A percentile compares a stretch with the other conserved stretches of the same genome.
Evolutionary conservation across 2,329 filamentous ascomycete species (phyloP).

Genomic region (Clarireedia sp.): DNA sequence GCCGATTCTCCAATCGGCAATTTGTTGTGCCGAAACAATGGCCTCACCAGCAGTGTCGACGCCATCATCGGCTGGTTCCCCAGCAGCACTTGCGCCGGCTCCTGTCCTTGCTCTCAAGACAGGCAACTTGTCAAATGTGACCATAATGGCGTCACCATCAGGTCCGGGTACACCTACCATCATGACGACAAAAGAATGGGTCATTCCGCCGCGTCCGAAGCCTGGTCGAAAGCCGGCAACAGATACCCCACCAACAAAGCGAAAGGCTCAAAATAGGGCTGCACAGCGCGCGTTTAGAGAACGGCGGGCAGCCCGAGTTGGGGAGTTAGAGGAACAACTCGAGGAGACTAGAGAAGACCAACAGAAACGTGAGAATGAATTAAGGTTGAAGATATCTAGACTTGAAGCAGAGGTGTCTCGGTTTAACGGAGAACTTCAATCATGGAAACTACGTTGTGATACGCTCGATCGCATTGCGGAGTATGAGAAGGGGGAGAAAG

Average conservation of each 20-base stretch:
- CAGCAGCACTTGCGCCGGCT: slow-evolving; percentile 28
- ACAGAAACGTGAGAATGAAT: slow-evolving; percentile 48
- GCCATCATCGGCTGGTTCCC: slow-evolving; percentile 33
- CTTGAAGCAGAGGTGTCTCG: slow-evolving; percentile 61
- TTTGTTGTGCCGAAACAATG: slow-evolving; percentile 23
- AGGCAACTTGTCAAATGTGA: slow-evolving; percentile 17
- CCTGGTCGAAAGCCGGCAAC: slow-evolving; percentile 90
- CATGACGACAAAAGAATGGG: slow-evolving; percentile 78
- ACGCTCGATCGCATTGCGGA: slow-evolving; percentile 29
- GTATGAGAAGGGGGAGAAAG: slow-evolving; percentile 35
- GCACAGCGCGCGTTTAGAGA: slow-evolving; percentile 89
- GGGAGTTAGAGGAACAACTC: slow-evolving; percentile 62
- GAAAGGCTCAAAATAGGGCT: slow-evolving; percentile 88
- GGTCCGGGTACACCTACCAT: slow-evolving; percentile 35
- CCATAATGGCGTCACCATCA: slow-evolving; percentile 22
- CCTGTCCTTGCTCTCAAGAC: slow-evolving; percentile 31
- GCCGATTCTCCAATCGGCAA: slow-evolving; percentile 10
- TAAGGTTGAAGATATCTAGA: slow-evolving; percentile 45
- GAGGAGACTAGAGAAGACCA: slow-evolving; percentile 51
- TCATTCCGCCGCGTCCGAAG: slow-evolving; percentile 75
- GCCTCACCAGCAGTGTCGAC: slow-evolving; percentile 33
- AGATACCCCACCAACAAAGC: slow-evolving; percentile 85
- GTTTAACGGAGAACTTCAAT: slow-evolving; percentile 37
- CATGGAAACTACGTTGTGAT: slow-evolving; percentile 29
- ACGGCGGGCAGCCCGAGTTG: slow-evolving; percentile 74